These are phyloP conservation scores for Chionographis japonica DNA, from an alignment of 106 monocot species.

Conservation along the genomic window DNA sequence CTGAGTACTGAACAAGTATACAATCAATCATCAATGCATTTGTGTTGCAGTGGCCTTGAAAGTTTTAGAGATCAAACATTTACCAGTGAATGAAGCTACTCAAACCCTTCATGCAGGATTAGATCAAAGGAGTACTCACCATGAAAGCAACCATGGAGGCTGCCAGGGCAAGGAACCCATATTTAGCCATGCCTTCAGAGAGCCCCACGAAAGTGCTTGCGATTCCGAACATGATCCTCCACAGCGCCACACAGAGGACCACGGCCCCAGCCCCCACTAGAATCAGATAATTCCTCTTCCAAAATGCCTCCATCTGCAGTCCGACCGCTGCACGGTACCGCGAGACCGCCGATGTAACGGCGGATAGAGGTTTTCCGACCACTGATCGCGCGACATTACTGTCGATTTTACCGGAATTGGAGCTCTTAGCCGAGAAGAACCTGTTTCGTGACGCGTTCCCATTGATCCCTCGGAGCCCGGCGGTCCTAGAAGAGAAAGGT, in stretches of 20 bases:
- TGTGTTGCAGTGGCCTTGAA: no score
- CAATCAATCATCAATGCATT: no score
- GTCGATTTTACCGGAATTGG: constrained; percentile 12
- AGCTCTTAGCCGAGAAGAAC: constrained; percentile 19
- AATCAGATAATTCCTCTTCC: constrained; percentile 83
- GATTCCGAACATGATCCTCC: constrained; percentile 86
- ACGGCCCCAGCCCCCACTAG: constrained; percentile 65
- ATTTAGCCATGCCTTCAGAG: constrained; percentile 96
- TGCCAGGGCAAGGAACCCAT: constrained; percentile 92
- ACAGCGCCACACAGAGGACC: constrained; percentile 56
- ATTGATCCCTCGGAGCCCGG: constrained; percentile 12
- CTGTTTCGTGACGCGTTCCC: background rate
- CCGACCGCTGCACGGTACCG: constrained; percentile 67
- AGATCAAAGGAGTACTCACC: constrained; percentile 43
- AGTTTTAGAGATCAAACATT: no score
- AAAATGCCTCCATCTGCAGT: constrained; percentile 91
- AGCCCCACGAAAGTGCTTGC: constrained; percentile 87
- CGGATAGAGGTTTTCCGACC: constrained; percentile 39
- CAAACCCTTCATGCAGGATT: no score
- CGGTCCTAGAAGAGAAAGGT: constrained; percentile 14
- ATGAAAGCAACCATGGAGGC: constrained; percentile 79
- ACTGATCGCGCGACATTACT: constrained; percentile 20
- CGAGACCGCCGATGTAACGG: constrained; percentile 19
- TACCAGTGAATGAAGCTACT: no score
- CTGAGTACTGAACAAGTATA: no score